Base-by-base conservation (phyloP, 805 yeast genomes). In the Candida peoriensis region DNA sequence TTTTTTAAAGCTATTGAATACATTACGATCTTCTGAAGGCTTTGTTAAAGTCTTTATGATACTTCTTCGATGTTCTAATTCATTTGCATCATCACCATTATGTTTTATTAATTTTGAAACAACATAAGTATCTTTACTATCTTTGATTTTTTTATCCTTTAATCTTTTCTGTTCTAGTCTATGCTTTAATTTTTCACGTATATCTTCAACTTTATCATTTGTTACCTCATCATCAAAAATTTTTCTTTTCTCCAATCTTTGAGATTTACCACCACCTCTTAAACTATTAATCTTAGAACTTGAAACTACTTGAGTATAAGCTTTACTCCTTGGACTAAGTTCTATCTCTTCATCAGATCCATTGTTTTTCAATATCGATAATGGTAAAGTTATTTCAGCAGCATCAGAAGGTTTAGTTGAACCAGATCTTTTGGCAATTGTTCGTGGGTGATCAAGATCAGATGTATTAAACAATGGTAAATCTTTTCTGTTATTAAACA, bases 281-380 rank as follows among this genome's bases (percentile, higher is more conserved):
- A 14, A n/a, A 4, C 11, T 18, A 10, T 9, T 8, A 25, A 8
- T 25, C 15, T 25, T 38, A 13, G 19, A 14, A 5, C 25, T 27
- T 4, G 37, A 18, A 11, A 35, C 25, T 12, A 45, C 43, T 25
- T 25, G 60, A 37, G 43, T 38, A 44, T 34, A 58, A 35, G 28
- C 48, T 40, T 41, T 54, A 39, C 26, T 22, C 26, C 42, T 39
- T 27, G 44, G 47, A 24, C 32, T 38, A 15, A 17, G 27, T 8
- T 14, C 19, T 8, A 22, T 34, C 11, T 13, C 14, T 18, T 17
- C 9, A 8, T 17, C 16, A 9, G 30, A 18, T 9, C 21, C 32
- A 30, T 39, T 20, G 15, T 22, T 28, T n/a, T 19, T 29, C 28
- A 38, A 17, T 9, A 30, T 36, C 3, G 47, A 27, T 23, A 38